Conservation (phyloP, 257 asterid species). For the Marsdenia floribunda region DNA sequence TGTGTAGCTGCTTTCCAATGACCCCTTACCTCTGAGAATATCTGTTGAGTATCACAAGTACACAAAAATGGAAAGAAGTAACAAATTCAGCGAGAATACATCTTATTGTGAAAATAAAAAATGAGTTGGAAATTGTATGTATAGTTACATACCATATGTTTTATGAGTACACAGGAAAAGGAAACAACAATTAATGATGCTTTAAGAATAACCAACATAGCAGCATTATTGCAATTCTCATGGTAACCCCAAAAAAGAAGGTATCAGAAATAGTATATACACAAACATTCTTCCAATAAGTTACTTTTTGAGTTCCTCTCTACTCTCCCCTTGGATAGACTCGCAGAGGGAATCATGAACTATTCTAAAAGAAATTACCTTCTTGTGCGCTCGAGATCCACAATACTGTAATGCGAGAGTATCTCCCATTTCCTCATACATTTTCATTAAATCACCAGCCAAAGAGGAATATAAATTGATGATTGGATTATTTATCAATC, state of each 20-base stretch:
- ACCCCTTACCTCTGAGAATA: constrained; percentile 88
- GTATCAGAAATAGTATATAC: background rate
- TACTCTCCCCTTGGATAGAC: background rate
- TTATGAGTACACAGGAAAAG: background rate
- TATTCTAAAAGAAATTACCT: constrained; percentile 40
- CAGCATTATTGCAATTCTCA: background rate
- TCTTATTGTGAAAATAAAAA: background rate
- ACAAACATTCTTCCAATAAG: background rate
- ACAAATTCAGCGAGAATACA: constrained; percentile 4
- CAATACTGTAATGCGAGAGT: constrained; percentile 92
- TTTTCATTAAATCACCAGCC: constrained; percentile 75
- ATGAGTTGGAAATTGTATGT: background rate
- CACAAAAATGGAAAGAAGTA: constrained; percentile 7
- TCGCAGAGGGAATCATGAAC: background rate
- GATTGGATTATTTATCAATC: constrained; percentile 42
- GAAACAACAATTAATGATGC: background rate
- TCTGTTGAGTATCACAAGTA: constrained; percentile 39
- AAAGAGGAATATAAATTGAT: constrained; percentile 53
- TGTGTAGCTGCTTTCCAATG: constrained; percentile 95
- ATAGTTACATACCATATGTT: background rate
- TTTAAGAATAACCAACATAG: background rate
- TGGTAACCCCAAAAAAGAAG: background rate
- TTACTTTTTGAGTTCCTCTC: background rate
- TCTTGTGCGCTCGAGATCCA: constrained; percentile 97
- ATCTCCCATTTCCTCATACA: constrained; percentile 93